phyloP scores from a whole-genome alignment of 768 basidiomycete species.

The Agrocybe praecox region DNA sequence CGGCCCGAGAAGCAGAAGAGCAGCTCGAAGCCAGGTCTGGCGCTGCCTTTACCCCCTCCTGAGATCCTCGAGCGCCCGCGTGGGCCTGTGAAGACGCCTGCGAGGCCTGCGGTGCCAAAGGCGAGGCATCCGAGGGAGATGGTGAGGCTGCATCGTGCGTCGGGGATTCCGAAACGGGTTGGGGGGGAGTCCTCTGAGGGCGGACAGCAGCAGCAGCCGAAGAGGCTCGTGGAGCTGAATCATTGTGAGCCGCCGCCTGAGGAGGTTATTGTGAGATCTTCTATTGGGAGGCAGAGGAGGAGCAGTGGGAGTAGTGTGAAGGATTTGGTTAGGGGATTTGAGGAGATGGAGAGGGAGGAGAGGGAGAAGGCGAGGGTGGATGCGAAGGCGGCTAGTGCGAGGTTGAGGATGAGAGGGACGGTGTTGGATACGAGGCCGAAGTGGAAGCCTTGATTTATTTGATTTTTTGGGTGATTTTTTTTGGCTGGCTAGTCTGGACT shows the following conservation, averaged over 20 bases:
- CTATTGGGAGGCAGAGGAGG: slow-evolving; percentile 42
- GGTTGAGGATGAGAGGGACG: slow-evolving; percentile 20
- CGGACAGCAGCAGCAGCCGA: slow-evolving; percentile 33
- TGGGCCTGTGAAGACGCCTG: slow-evolving; percentile 62
- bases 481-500: no score
- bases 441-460: background rate
- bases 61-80: slow-evolving; percentile 52
- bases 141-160: slow-evolving; percentile 61
- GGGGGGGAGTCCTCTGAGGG: no score
- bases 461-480: no score
- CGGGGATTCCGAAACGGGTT: slow-evolving; percentile 44
- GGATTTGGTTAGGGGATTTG: slow-evolving; percentile 69
- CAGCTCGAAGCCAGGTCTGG: slow-evolving; percentile 34
- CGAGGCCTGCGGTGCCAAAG: slow-evolving; percentile 47
- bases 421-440: background rate
- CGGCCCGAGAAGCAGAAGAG: slow-evolving; percentile 3
- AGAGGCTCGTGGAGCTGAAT: slow-evolving; percentile 59
- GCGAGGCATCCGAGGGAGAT: slow-evolving; percentile 62
- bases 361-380: slow-evolving; percentile 44
- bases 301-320: slow-evolving; percentile 74
- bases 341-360: slow-evolving; percentile 38
- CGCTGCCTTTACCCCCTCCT: slow-evolving; percentile 55
- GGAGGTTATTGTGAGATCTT: background rate
- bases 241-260: slow-evolving; percentile 36
- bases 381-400: slow-evolving; percentile 67